Evolutionary conservation across 2,329 filamentous ascomycete genomes (phyloP).

Genomic region (Dactylella cylindrospora): DNA sequence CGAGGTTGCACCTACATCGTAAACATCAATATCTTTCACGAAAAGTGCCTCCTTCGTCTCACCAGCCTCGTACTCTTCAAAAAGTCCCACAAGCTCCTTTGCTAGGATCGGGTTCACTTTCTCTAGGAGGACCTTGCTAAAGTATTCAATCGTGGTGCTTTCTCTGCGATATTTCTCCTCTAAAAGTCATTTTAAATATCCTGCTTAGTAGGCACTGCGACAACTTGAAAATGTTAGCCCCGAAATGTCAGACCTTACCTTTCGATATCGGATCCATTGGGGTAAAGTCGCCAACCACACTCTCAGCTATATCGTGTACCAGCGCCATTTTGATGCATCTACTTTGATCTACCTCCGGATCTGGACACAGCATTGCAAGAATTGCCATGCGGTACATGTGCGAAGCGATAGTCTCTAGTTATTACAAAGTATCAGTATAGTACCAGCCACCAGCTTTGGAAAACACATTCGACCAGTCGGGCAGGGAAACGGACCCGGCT

Average conservation of each 20-base stretch:
- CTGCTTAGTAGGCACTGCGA: no score
- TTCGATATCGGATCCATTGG: slow-evolving; percentile 37
- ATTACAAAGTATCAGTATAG: neutral
- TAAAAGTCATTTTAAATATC: no score
- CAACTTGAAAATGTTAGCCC: no score
- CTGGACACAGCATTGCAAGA: slow-evolving; percentile 35
- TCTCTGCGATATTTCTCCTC: slow-evolving; percentile 39
- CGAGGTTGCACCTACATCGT: slow-evolving; percentile 26
- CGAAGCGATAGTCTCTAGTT: slow-evolving; percentile 38
- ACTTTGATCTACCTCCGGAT: slow-evolving; percentile 4
- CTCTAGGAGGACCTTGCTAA: slow-evolving; percentile 18
- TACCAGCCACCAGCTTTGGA: no score
- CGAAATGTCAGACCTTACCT: no score
- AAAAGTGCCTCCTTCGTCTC: slow-evolving; percentile 28
- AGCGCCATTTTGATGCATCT: slow-evolving; percentile 33
- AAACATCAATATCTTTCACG: slow-evolving; percentile 40
- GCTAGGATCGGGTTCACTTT: slow-evolving; percentile 14
- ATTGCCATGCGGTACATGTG: slow-evolving; percentile 42
- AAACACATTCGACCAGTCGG: no score
- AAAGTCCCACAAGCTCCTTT: slow-evolving; percentile 18
- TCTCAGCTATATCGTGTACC: slow-evolving; percentile 43
- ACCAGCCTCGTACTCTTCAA: slow-evolving; percentile 32
- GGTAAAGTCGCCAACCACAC: slow-evolving; percentile 38
- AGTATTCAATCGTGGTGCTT: slow-evolving; percentile 35
- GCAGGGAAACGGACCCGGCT: slow-evolving; percentile 15